Percentiles rank a stretch among this genome's conserved stretches.
These are phyloP conservation scores for Lunularia cruciata DNA, from an alignment of 225 moss, liverwort and hornwort species.

Conservation along the genomic window DNA sequence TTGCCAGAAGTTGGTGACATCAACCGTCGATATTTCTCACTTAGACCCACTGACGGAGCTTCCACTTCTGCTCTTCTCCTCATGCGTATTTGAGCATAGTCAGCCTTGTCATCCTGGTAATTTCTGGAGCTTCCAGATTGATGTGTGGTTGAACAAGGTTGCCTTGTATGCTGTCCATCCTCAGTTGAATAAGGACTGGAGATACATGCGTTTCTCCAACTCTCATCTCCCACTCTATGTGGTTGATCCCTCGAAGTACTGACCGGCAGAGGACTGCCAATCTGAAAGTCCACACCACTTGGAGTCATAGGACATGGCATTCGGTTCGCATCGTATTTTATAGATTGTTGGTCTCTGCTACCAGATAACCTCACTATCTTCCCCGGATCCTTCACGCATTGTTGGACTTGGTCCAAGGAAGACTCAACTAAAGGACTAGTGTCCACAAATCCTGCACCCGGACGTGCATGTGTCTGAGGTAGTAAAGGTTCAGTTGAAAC, in stretches of 20 bases:
- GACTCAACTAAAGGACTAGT: background rate
- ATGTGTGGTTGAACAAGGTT: background rate
- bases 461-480: background rate
- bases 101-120: background rate
- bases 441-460: background rate
- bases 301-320: too few relatives aligned
- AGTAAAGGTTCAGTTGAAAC: background rate
- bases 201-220: slow-evolving; percentile 1
- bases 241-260: background rate
- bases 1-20: slow-evolving; percentile 1
- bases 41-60: background rate
- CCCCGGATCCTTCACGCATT: slow-evolving; percentile 27
- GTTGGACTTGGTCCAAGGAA: slow-evolving; percentile 20
- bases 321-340: background rate
- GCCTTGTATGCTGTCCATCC: slow-evolving; percentile 9
- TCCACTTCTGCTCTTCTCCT: slow-evolving; percentile 30
- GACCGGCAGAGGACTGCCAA: background rate
- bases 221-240: slow-evolving; percentile 7
- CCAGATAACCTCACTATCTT: slow-evolving; percentile 20
- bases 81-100: slow-evolving; percentile 23
- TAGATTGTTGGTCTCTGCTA: slow-evolving; percentile 5
- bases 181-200: background rate
- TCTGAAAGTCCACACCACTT: background rate
- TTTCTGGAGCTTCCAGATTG: background rate
- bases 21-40: slow-evolving; percentile 31